These are phyloP conservation scores for Gymnopilus junonius DNA, from an alignment of 768 basidiomycete species.

Conservation along the genomic window DNA sequence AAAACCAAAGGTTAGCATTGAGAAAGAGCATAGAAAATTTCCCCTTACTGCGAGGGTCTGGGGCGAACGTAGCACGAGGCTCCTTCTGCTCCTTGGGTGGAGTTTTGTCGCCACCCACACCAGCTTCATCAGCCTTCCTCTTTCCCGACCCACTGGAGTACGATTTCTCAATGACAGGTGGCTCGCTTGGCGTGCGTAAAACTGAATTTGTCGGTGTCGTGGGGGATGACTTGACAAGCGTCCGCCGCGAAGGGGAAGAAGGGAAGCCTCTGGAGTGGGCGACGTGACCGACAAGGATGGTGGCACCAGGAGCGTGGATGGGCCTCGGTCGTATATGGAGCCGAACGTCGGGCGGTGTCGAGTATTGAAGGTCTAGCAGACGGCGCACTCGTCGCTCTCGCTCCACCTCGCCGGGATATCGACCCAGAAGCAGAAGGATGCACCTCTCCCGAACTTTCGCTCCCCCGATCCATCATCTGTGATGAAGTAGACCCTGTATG, in stretches of 20 bases:
- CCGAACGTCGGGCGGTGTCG: constrained; percentile 26
- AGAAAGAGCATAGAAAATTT: neutral
- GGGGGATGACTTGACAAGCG: constrained; percentile 33
- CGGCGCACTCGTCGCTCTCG: constrained; percentile 25
- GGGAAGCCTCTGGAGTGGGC: constrained; percentile 48
- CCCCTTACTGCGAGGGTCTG: constrained; percentile 63
- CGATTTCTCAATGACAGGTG: constrained; percentile 38
- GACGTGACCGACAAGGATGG: constrained; percentile 43
- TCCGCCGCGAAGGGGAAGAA: constrained; percentile 30
- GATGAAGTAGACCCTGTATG: constrained; percentile 23
- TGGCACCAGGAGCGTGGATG: constrained; percentile 37
- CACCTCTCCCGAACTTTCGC: constrained; percentile 15
- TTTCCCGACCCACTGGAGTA: constrained; percentile 53
- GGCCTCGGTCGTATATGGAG: constrained; percentile 29
- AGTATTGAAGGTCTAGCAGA: constrained; percentile 31
- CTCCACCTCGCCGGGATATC: constrained; percentile 18
- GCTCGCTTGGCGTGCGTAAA: constrained; percentile 30
- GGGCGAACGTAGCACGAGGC: constrained; percentile 62
- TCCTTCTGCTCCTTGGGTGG: constrained; percentile 66
- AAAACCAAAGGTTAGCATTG: constrained; percentile 27
- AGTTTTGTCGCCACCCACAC: constrained; percentile 56
- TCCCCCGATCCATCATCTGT: constrained; percentile 21
- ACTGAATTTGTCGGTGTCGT: constrained; percentile 33
- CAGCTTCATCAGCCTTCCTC: constrained; percentile 71
- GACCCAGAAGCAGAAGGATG: constrained; percentile 17